phyloP scores from a whole-genome alignment of 2,329 filamentous ascomycete species.

The Colletotrichum kahawae region DNA sequence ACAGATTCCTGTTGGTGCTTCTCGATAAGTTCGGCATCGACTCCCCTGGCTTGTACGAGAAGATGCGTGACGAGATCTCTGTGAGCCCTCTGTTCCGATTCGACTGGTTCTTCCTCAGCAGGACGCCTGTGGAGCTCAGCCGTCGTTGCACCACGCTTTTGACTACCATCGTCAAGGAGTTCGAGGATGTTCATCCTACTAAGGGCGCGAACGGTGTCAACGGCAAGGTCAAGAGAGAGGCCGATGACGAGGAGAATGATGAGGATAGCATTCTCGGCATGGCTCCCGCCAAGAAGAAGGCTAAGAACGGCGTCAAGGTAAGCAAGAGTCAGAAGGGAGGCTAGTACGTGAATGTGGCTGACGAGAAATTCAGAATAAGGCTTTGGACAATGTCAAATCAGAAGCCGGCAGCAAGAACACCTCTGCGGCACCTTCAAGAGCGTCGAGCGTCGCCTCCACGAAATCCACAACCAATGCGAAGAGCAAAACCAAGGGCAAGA shows the following conservation, averaged over 20 bases:
- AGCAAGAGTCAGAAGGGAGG: conserved; percentile 33
- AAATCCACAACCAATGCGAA: conserved; percentile 52
- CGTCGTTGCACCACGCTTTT: conserved; percentile 92
- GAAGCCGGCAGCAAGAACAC: conserved; percentile 71
- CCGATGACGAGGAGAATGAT: conserved; percentile 82
- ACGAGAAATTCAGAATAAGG: conserved; percentile 75
- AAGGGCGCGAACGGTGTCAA: conserved; percentile 65
- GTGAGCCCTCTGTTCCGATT: conserved; percentile 96
- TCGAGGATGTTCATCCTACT: conserved; percentile 69
- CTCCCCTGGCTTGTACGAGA: conserved; percentile 87
- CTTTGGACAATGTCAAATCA: conserved; percentile 85
- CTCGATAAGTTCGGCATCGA: conserved; percentile 93
- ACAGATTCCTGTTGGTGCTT: conserved; percentile 92
- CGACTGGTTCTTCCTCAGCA: conserved; percentile 98
- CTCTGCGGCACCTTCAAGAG: conserved; percentile 80
- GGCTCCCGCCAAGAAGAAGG: conserved; percentile 92
- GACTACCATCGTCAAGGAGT: conserved; percentile 93
- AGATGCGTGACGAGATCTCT: conserved; percentile 95
- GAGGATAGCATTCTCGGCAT: conserved; percentile 81
- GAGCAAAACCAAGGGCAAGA: conserved; percentile 55
- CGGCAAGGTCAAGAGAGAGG: conserved; percentile 75
- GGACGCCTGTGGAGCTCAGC: conserved; percentile 90
- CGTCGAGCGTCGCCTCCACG: conserved; percentile 85
- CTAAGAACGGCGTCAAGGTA: conserved; percentile 88
- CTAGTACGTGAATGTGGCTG: conserved; percentile 9